phyloP scores from a whole-genome alignment of 2,329 filamentous ascomycete species.

The Lomentospora prolificans region DNA sequence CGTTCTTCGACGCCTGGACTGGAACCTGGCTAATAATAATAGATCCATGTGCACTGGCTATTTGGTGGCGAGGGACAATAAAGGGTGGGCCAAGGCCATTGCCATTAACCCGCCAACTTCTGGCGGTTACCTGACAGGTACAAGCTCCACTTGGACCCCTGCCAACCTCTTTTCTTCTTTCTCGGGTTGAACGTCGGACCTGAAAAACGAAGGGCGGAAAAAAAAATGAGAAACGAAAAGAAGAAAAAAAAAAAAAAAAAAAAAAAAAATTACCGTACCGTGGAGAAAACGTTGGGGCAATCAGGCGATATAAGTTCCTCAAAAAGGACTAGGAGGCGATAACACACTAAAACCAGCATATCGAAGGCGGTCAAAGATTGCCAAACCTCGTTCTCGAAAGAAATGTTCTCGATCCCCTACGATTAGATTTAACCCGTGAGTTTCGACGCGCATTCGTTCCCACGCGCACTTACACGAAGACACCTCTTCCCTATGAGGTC shows the following conservation, averaged over 20 bases:
- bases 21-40: no score
- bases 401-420: neutral
- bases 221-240: slow-evolving; percentile 12
- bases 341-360: neutral
- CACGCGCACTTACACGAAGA: neutral
- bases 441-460: neutral
- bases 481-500: slow-evolving; percentile 1
- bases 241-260: slow-evolving; percentile 4
- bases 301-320: neutral
- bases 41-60: neutral
- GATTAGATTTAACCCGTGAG: neutral
- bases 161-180: neutral
- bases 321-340: slow-evolving; percentile 1
- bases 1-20: neutral
- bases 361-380: neutral
- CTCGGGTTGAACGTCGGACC: neutral
- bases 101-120: neutral
- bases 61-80: slow-evolving; percentile 3
- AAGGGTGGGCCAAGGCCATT: neutral
- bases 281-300: slow-evolving; percentile 12
- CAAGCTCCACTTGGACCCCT: neutral
- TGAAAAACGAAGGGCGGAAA: slow-evolving; percentile 5
- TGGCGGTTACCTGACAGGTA: neutral
- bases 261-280: slow-evolving; percentile 8
- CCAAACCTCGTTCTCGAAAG: neutral